Conservation (phyloP, 225 moss, liverwort and hornwort species). For the Neckera pumila region DNA sequence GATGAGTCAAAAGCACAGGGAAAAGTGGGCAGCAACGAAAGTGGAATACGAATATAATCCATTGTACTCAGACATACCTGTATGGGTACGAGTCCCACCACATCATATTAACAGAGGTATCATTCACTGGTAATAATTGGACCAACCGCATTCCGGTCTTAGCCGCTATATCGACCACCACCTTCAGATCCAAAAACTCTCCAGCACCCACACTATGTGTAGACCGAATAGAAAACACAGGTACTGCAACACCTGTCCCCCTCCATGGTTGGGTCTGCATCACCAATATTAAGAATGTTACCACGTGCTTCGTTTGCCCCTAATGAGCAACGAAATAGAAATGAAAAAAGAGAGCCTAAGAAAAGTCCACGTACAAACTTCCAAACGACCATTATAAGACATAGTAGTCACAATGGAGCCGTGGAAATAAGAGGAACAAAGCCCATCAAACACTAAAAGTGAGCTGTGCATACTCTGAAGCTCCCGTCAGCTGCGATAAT, state of each 20-base stretch:
- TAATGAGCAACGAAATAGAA: neutral
- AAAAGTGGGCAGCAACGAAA: neutral
- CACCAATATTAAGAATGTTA: neutral
- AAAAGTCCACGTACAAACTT: neutral
- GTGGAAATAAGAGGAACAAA: neutral
- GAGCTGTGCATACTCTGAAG: constrained; percentile 53
- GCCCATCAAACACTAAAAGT: neutral
- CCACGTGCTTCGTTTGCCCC: neutral
- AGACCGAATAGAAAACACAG: constrained; percentile 74
- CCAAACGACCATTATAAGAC: neutral
- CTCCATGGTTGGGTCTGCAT: constrained; percentile 73
- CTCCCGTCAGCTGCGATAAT: constrained; percentile 59
- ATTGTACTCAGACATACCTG: constrained; percentile 25
- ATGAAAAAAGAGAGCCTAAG: neutral
- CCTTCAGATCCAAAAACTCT: constrained; percentile 76
- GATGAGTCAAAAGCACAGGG: neutral
- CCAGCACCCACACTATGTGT: constrained; percentile 69
- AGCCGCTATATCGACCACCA: constrained; percentile 62
- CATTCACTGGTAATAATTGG: constrained; percentile 82
- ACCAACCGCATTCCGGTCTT: constrained; percentile 76
- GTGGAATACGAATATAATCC: neutral
- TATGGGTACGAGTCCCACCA: constrained; percentile 99
- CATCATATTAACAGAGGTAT: constrained; percentile 90
- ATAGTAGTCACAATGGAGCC: neutral
- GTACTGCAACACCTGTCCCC: constrained; percentile 75